Conservation (phyloP, 805 yeast species). For the Candida manassasensis region DNA sequence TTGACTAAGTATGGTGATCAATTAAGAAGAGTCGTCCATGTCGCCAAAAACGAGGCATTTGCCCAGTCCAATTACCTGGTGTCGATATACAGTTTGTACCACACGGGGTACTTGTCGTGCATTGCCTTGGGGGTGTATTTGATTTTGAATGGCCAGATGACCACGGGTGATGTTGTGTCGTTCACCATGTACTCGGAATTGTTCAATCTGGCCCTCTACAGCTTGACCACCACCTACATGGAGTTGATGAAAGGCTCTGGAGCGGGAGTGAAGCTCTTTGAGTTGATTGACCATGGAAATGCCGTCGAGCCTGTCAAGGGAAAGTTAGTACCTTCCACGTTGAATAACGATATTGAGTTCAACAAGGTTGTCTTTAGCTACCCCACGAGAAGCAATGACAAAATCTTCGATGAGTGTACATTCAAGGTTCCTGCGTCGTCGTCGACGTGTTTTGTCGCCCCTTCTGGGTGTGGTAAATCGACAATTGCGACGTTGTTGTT, state of each 20-base stretch:
- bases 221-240: conserved; percentile 42
- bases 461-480: conserved; percentile 60
- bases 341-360: conserved; percentile 33
- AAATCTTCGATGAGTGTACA: conserved; percentile 33
- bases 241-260: conserved; percentile 47
- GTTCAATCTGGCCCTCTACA: conserved; percentile 40
- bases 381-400: conserved; percentile 35
- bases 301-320: conserved; percentile 36
- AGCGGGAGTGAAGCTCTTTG: conserved; percentile 41
- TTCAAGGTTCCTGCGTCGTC: conserved; percentile 33
- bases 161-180: conserved; percentile 45
- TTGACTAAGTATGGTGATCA: conserved; percentile 34
- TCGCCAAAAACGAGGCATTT: conserved; percentile 40
- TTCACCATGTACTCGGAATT: conserved; percentile 43
- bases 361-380: conserved; percentile 37
- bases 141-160: conserved; percentile 39
- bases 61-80: conserved; percentile 43
- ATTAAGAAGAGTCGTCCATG: conserved; percentile 36
- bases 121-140: conserved; percentile 40
- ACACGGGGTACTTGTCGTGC: conserved; percentile 39
- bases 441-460: conserved; percentile 46
- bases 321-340: conserved; percentile 13
- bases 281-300: conserved; percentile 34
- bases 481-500: conserved; percentile 53
- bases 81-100: conserved; percentile 39